These are phyloP conservation scores for Zostera marina DNA, from an alignment of 116 monocot species.

Conservation along the genomic window DNA sequence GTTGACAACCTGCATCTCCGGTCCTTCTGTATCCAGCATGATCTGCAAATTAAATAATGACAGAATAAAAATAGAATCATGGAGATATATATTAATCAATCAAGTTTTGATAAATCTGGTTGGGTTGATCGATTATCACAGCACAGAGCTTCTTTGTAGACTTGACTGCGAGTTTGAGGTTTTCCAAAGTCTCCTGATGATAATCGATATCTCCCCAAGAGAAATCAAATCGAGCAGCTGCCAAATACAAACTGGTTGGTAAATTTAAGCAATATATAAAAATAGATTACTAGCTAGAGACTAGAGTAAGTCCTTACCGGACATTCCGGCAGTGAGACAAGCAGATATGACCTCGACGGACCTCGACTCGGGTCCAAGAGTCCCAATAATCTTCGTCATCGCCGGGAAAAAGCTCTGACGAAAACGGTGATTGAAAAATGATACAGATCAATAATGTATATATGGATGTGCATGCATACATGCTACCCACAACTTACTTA, in stretches of 20 bases:
- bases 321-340: constrained; percentile 98
- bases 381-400: constrained; percentile 98
- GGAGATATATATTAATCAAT: no score
- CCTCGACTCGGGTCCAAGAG: constrained; percentile 85
- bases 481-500: background rate
- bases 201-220: constrained; percentile 78
- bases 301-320: constrained; percentile 21
- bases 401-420: constrained; percentile 91
- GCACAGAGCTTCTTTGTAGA: constrained; percentile 87
- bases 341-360: constrained; percentile 72
- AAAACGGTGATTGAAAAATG: background rate
- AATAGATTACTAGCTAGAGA: background rate
- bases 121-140: no score
- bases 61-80: no score
- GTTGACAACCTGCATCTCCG: constrained; percentile 24
- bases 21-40: constrained; percentile 34
- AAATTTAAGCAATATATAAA: background rate
- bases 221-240: constrained; percentile 89
- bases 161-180: constrained; percentile 79
- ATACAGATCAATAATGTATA: background rate
- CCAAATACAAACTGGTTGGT: background rate
- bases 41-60: no score
- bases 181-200: constrained; percentile 88
- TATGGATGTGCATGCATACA: background rate
- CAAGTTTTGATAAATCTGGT: no score